Conservation (phyloP, 164 flowering plant genomes). For the Houttuynia cordata region DNA sequence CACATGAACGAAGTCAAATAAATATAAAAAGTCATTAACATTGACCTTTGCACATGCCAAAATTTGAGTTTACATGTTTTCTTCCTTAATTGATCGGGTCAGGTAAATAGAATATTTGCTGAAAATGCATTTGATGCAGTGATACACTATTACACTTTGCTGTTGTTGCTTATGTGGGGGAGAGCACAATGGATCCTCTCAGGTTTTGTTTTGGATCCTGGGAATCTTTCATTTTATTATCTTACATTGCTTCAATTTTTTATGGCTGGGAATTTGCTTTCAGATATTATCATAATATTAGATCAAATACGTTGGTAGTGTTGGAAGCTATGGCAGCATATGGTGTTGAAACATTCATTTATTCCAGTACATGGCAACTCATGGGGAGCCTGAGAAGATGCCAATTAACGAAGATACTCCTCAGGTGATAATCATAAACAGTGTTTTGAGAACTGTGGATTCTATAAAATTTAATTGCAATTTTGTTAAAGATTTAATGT, state of each 20-base stretch:
- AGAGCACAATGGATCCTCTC: too few relatives aligned
- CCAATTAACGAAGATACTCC: constrained; percentile 96
- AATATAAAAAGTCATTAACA: neutral
- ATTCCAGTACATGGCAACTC: constrained; percentile 88
- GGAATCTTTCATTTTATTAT: too few relatives aligned
- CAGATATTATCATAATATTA: constrained; percentile 97
- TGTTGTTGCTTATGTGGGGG: too few relatives aligned
- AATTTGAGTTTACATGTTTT: neutral
- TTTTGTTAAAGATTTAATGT: neutral
- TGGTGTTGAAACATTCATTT: constrained; percentile 76
- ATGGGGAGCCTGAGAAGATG: constrained; percentile 83
- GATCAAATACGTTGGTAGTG: constrained; percentile 82
- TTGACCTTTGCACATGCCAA: neutral
- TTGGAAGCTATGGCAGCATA: constrained; percentile 80
- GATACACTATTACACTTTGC: too few relatives aligned
- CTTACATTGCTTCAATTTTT: too few relatives aligned
- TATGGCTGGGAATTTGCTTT: too few relatives aligned
- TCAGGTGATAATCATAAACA: too few relatives aligned
- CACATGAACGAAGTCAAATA: neutral
- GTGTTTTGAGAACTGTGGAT: too few relatives aligned
- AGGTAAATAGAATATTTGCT: constrained; percentile 85
- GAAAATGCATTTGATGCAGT: too few relatives aligned
- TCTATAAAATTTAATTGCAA: constrained; percentile 6
- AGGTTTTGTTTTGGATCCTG: too few relatives aligned
- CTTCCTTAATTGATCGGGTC: constrained; percentile 26